Evolutionary conservation across 306 rosid genomes (phyloP).

Genomic region (Arachis hypogaea): DNA sequence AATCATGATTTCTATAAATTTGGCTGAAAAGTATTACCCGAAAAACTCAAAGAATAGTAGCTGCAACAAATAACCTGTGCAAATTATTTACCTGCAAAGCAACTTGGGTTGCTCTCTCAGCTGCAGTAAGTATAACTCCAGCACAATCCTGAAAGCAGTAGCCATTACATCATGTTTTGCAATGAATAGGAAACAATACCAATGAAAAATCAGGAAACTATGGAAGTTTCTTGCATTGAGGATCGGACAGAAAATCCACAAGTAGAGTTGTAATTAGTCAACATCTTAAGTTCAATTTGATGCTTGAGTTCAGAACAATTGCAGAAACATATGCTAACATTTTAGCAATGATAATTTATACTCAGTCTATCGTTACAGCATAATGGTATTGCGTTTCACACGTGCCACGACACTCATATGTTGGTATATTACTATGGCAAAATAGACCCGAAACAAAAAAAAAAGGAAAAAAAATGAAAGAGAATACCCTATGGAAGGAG

Average conservation of each 20-base stretch:
- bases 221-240: constrained; percentile 17
- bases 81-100: constrained; percentile 78
- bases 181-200: not conserved
- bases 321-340: constrained; percentile 9
- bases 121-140: constrained; percentile 85
- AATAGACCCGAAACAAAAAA: constrained; percentile 2
- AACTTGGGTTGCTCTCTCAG: constrained; percentile 94
- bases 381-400: not conserved
- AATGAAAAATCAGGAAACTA: not conserved
- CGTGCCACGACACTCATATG: not conserved
- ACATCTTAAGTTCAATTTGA: constrained; percentile 4
- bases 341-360: constrained; percentile 15
- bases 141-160: constrained; percentile 85
- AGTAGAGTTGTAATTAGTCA: not conserved
- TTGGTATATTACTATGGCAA: not conserved
- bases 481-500: constrained; percentile 1
- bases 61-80: constrained; percentile 2
- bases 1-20: too few relatives aligned
- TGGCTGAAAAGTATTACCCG: too few relatives aligned
- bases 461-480: not conserved
- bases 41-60: not conserved
- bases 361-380: not conserved
- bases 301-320: not conserved
- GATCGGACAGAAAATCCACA: constrained; percentile 1
- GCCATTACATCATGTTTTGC: constrained; percentile 5